Evolutionary conservation across 768 basidiomycete genomes (phyloP), one percentile per base, ranked within the genome.

Genomic region (Phanerochaete sordida): DNA sequence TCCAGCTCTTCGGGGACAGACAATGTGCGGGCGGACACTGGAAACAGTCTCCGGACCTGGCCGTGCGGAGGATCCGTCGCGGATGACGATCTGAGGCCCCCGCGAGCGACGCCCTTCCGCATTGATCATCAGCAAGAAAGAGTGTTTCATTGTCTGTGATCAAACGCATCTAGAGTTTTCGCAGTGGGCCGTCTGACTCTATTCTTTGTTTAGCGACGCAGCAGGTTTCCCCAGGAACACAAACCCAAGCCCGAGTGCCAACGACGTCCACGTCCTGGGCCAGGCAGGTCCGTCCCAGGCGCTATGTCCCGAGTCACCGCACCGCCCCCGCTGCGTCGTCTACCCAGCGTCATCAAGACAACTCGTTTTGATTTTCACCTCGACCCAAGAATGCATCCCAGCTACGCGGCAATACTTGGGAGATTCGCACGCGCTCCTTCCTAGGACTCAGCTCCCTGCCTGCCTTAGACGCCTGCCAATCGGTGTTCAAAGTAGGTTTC

Each of bases 401-500:
- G 52, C 26, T 59, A 53, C 51, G 27, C 62, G 60, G 60, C 19
- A 62, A 6, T 62, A 43, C 39, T 19, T 45, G 37, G 23, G 30
- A 54, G 28, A 39, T 56, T 56, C 39, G 57, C 50, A 58, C 55
- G 39, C 39, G 33, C 49, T 43, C 53, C 57, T 33, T 51, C 59
- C 45, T 49, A 54, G 54, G 56, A 37, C 44, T n/a, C n/a, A n/a
- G n/a, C n/a, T 47, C 51, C 59, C 55, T 30, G 28, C 39, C 48
- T 58, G 26, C 3, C 23, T 43, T 49, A 56, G 52, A 54, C 62
- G 59, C 55, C 55, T 28, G 19, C 23, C 6, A 26, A 53, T 57
- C 59, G 59, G 62, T 57, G 27, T 62, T 58, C 59, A 62, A 58
- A 62, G 59, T 50, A 56, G 9, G 56, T 54, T 43, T 56, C 54